phyloP scores from a whole-genome alignment of 306 rosid genomes.

The Castanea crenata region DNA sequence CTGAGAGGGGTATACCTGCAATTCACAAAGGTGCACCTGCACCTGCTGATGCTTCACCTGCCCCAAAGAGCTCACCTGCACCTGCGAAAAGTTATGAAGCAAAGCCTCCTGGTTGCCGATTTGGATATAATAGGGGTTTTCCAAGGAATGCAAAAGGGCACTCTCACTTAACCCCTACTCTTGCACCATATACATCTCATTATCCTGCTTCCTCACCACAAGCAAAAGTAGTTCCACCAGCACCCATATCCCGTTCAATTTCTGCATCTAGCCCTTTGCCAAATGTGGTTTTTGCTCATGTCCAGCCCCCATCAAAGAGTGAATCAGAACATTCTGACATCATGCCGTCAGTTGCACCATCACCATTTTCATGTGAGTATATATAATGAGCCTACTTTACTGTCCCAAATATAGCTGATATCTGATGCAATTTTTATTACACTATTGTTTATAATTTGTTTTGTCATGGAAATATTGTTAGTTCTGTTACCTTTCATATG shows the following conservation, averaged over 20 bases:
- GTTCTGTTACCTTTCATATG: not conserved
- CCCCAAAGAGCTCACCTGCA: slow-evolving; percentile 38
- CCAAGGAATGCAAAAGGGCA: slow-evolving; percentile 37
- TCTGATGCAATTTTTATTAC: not conserved
- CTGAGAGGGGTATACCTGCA: slow-evolving; percentile 24
- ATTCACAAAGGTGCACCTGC: slow-evolving; percentile 32
- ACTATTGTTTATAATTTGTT: not conserved
- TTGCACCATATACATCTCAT: slow-evolving; percentile 44
- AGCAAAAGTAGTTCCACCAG: slow-evolving; percentile 37
- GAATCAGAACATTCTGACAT: slow-evolving; percentile 29
- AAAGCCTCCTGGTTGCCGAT: slow-evolving; percentile 60
- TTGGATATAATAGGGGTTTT: slow-evolving; percentile 44
- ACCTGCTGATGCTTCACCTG: slow-evolving; percentile 50
- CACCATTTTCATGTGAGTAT: slow-evolving; percentile 61
- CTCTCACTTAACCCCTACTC: slow-evolving; percentile 42
- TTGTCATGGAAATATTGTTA: not conserved
- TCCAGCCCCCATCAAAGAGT: slow-evolving; percentile 62
- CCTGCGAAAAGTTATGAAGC: slow-evolving; percentile 45
- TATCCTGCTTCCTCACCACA: slow-evolving; percentile 48
- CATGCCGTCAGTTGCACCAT: slow-evolving; percentile 26
- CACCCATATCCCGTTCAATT: slow-evolving; percentile 39
- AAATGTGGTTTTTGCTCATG: slow-evolving; percentile 68
- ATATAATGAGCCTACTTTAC: slow-evolving; percentile 11
- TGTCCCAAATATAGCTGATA: slow-evolving; percentile 17
- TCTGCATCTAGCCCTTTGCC: slow-evolving; percentile 77